Evolutionary conservation across 2,329 filamentous ascomycete genomes (phyloP), one percentile per base, ranked within the genome.

Genomic region (Aurifilum marmelostoma): DNA sequence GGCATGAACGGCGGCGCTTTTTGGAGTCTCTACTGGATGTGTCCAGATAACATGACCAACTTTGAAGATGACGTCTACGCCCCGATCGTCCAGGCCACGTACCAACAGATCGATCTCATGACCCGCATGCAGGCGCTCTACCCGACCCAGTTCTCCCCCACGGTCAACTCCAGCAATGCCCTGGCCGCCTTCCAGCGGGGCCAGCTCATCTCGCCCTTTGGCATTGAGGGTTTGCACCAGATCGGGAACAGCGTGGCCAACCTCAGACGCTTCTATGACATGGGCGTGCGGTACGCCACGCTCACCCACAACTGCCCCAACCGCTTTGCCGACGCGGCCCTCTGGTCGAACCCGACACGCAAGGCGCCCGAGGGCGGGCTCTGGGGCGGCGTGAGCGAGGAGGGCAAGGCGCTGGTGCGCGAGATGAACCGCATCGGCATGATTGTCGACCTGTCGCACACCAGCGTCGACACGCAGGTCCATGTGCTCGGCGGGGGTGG

Each of bases 361-460:
- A 54, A 43, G 39, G 69, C 69, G 21, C 79, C 82, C 78, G 83
- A 87, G 69, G 78, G 85, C 65, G 87, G 91, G 0, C 81, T 86
- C 67, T 92, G 90, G 87, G 82, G 85, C 65, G 95, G 95, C 2
- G 84, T 98, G 1, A 95, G 91, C 69, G 82, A 85, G 0, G 84
- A 85, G 1, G 95, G 95, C 5, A 86, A 87, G 65, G 77, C 84
- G 16, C 80, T 97, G 0, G 83, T 98, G 59, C 83, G 84, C 47
- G 95, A 98, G 82, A 97, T 98, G 94, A 98, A 97, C 78, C 88
- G 95, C 3, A 83, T 97, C 1, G 95, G 95, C 34, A 94, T 97
- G 90, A 89, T 97, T n/a, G 92, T 98, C 54, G 95, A 97, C 77
- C 84, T 97, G 47, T 87, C 92, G 8, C 95, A 97, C 78, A 83